Base-by-base conservation (phyloP, 2,329 filamentous ascomycete genomes). In the Cercospora zeae-maydis region DNA sequence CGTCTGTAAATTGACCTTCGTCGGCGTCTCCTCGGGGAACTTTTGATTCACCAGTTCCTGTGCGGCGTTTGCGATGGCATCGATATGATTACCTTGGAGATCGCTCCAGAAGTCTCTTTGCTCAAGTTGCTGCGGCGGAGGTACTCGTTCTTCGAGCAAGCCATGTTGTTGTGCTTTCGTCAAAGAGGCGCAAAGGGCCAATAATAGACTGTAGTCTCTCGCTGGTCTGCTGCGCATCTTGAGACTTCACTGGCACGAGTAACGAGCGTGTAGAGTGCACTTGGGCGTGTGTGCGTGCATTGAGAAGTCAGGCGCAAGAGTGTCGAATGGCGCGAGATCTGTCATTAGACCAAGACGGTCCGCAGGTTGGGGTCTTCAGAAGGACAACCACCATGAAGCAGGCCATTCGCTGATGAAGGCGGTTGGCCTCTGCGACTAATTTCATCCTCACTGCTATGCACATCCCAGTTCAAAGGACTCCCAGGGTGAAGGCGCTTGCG, bases 201-300 rank as follows among this genome's bases (percentile, higher is more conserved):
- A 42, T 8, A 37, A 30, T 21, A 53, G 33, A 21, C 27, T 27
- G 31, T 14, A 34, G 42, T n/a, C 6, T 58, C n/a, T 34, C 7
- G 57, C 47, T 59, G 57, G 47, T 53, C 31, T 24, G 47, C 47
- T 33, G 57, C 24, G 45, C 57, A 59, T 59, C 9, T 30, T 51
- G 24, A 10, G 34, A 37, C 24, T 45, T 37, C 8, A 30, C 42
- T 52, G 42, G 42, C 39, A 59, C 45, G 11, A 51, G 30, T n/a
- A 51, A 53, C 27, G 57, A 59, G 34, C 21, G 33, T 21, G 21
- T 36, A 59, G 33, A 47, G 56, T 42, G 37, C 56, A 39, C 33
- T 31, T 31, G 57, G 49, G 30, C 31, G 33, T 52, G 34, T 27
- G 57, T 33, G 33, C 37, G 31, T 37, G 45, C 57, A 53, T 59